phyloP scores from a whole-genome alignment of 2,329 filamentous ascomycete species.

The Elsinoe perseae region DNA sequence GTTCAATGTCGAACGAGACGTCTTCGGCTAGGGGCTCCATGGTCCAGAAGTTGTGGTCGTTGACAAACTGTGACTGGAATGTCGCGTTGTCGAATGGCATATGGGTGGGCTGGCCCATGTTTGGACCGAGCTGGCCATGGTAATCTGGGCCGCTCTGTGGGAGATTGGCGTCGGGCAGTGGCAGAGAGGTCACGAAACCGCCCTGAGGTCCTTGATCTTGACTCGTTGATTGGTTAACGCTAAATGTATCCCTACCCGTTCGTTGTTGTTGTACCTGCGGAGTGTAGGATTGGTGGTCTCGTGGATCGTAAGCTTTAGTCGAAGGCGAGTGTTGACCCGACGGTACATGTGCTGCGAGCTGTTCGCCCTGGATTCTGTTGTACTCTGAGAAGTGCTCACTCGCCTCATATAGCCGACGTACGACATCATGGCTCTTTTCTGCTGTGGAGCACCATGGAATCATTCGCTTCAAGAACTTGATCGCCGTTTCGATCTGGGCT shows the following conservation, averaged over 20 bases:
- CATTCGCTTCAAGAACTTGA: constrained; percentile 38
- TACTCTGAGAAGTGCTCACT: constrained; percentile 25
- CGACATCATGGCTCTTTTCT: constrained; percentile 37
- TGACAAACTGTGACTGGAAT: background rate
- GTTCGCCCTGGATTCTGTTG: constrained; percentile 15
- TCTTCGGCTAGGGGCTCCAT: background rate
- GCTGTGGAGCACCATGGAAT: constrained; percentile 40
- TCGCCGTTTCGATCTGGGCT: constrained; percentile 34
- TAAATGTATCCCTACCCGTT: background rate
- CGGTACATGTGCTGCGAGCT: background rate
- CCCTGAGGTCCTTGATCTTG: background rate
- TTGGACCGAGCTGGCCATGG: background rate
- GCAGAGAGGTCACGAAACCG: background rate
- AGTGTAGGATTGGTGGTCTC: constrained; percentile 20
- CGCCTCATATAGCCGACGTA: constrained; percentile 37
- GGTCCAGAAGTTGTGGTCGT: constrained; percentile 5
- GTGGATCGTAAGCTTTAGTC: background rate
- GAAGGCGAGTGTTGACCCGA: background rate
- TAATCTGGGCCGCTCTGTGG: background rate
- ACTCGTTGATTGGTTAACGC: background rate
- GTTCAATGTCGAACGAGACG: background rate
- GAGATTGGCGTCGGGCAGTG: background rate
- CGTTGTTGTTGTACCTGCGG: constrained; percentile 20
- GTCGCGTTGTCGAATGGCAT: background rate
- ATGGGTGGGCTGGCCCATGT: background rate